Evolutionary conservation across 2,329 filamentous ascomycete species (phyloP), one percentile per base, ranked within the genome.

Genomic region (Fusarium sp.): DNA sequence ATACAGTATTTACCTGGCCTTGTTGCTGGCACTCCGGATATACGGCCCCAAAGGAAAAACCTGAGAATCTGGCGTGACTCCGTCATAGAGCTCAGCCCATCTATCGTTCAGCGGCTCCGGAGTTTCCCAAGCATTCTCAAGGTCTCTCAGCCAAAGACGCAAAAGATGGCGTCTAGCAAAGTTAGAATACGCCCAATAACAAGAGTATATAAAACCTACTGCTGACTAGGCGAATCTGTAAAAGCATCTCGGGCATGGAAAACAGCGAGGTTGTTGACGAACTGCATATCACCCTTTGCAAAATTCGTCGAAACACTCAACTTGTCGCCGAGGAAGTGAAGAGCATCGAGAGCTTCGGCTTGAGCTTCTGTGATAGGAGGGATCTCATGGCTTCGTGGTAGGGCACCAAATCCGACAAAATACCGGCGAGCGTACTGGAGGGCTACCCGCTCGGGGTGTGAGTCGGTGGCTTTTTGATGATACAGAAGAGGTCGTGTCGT

Each of bases 341-440:
- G 67, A 1, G 82, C 80, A 55, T 85, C 83, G 1, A 86, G 78
- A 0, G 84, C 84, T 63, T 85, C 84, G 9, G 82, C 81, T 53
- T 86, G 84, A 1, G 81, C 81, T 59, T 84, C 81, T 0, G 81
- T 82, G 47, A 85, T 83, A 4, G 87, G 81, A 11, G 88, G 87
- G 35, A 90, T 85, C 13, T 81, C 72, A 1, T 79, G 60, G 11
- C 80, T 83, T n/a, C 87, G 79, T 2, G 87, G 86, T 0, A 69
- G 65, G 2, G 61, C 65, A 4, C 66, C 66, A 6, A 69, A 69
- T 6, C 66, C 66, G 2, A 69, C 66, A 18, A 69, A 69, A n/a
- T 69, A 69, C 11, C 66, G 56, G 1, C 66, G 66, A 4, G 66
- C 66, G 4, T 69, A 69, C 20, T 69, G 66, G 0, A 69, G 5